Base-by-base conservation (phyloP, 208 protist genomes). In the Trypanosoma vivax region DNA sequence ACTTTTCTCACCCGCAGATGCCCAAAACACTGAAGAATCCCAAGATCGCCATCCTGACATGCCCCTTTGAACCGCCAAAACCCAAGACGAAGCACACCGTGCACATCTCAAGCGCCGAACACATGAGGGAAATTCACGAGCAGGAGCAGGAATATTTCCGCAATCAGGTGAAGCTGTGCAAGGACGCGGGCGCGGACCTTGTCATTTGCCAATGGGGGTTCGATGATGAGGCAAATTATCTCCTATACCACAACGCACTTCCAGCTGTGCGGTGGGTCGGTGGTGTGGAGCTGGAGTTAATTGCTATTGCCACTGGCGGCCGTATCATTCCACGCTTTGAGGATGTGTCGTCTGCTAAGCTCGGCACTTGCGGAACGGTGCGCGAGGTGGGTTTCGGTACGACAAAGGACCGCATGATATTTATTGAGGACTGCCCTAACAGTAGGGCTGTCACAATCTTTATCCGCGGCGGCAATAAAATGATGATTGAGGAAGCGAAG, bases 131-230 rank as follows among this genome's bases (percentile, higher is more conserved):
- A 43, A 88, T 99, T 14, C 84, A 96, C 61, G 70, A 92, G 37
- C 73, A 97, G 50, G 99, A 99, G 89, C 95, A 99, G 72, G 77
- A 96, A 51, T 99, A 99, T 74, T 99, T 99, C 78, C 65, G 80
- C 23, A 80, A 98, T 9, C 67, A 94, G 56, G 84, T 97, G 18
- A 51, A 91, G 43, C 69, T 82, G 28, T 93, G 90, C 58, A 99
- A 99, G 79, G 91, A 96, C 13, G 82, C 87, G 27, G 98, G 98
- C 24, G 94, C 96, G 11, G 98, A 97, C 61, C 79, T 99, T 14
- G 97, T 99, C 49, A 87, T 99, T 64, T 99, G 98, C 79, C 98
- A 99, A 84, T 99, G 98, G 98, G 99, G 99, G 50, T 99, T 99
- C 71, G 98, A 99, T 77, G 98, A 99, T 73, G 99, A 99, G 79